Percentiles rank a stretch among this genome's conserved stretches.
Conservation (phyloP, 2,329 filamentous ascomycete genomes). For the Myriangium duriaei region DNA sequence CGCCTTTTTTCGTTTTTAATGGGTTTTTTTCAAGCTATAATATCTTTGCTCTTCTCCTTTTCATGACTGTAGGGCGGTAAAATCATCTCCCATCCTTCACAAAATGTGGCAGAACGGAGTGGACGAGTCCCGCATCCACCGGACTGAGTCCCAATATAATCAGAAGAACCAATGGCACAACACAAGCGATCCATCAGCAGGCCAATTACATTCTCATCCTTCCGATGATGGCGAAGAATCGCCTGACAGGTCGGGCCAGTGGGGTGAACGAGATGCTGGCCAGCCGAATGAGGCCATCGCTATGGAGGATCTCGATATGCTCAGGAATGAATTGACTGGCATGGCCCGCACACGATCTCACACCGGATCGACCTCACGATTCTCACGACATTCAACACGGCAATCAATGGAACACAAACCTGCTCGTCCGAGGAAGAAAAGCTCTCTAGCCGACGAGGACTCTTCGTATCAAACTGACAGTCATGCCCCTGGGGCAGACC, state of each 20-base stretch:
- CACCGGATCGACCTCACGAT: neutral
- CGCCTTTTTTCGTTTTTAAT: too few species aligned
- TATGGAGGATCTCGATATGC: constrained; percentile 47
- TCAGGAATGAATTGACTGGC: constrained; percentile 42
- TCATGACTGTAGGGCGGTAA: too few species aligned
- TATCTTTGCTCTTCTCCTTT: too few species aligned
- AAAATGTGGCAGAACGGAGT: constrained; percentile 9
- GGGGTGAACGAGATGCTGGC: constrained; percentile 50
- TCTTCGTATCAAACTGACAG: too few species aligned
- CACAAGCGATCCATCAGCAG: neutral
- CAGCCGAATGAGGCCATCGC: constrained; percentile 40
- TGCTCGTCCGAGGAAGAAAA: constrained; percentile 12
- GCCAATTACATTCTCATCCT: constrained; percentile 12
- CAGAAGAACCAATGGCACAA: constrained; percentile 9
- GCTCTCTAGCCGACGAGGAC: constrained; percentile 13
- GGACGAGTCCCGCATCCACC: constrained; percentile 2
- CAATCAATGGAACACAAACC: constrained; percentile 13
- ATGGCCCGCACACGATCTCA: constrained; percentile 35
- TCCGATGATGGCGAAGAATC: constrained; percentile 16
- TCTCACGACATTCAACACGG: constrained; percentile 12
- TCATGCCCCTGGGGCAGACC: too few species aligned
- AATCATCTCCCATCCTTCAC: too few species aligned
- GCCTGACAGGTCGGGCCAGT: constrained; percentile 36
- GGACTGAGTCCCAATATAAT: constrained; percentile 4
- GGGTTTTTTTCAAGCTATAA: too few species aligned